These are phyloP conservation scores for Dothideomycetes sp. DNA, from an alignment of 2,329 filamentous ascomycete genomes.

Conservation along the genomic window DNA sequence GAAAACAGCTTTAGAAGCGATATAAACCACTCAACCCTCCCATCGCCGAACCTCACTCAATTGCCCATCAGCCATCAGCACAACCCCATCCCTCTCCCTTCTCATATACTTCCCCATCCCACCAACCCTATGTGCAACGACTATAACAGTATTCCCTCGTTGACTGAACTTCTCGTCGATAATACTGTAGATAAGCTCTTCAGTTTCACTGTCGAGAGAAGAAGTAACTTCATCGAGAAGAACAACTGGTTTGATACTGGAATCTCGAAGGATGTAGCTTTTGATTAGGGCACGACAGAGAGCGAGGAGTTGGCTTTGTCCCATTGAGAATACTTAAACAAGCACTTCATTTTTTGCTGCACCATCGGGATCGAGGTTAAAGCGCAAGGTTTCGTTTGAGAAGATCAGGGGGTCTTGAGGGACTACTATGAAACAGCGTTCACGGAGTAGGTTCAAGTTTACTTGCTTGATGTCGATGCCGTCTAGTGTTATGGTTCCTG, in stretches of 20 bases:
- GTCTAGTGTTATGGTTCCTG: constrained; percentile 40
- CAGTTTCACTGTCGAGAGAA: constrained; percentile 4
- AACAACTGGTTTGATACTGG: constrained; percentile 24
- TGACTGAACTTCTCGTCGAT: constrained; percentile 34
- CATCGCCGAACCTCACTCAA: no score
- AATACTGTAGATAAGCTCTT: background rate
- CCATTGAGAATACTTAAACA: constrained; percentile 30
- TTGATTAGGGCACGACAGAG: constrained; percentile 39
- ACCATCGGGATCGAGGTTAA: constrained; percentile 41
- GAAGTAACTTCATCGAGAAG: constrained; percentile 26
- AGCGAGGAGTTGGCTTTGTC: constrained; percentile 43
- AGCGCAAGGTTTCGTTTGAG: constrained; percentile 34
- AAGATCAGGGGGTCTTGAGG: constrained; percentile 46
- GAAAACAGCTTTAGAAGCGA: no score
- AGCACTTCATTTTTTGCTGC: constrained; percentile 23
- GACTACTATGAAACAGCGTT: constrained; percentile 32
- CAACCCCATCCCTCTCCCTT: background rate
- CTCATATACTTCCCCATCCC: background rate
- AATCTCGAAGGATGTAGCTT: constrained; percentile 19
- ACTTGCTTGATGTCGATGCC: constrained; percentile 37
- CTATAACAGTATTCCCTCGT: constrained; percentile 46
- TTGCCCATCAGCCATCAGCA: background rate
- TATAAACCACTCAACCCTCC: no score
- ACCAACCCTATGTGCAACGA: constrained; percentile 46
- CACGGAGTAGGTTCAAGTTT: constrained; percentile 35